Conservation (phyloP, 2,329 filamentous ascomycete genomes). For the Apiospora hydei region DNA sequence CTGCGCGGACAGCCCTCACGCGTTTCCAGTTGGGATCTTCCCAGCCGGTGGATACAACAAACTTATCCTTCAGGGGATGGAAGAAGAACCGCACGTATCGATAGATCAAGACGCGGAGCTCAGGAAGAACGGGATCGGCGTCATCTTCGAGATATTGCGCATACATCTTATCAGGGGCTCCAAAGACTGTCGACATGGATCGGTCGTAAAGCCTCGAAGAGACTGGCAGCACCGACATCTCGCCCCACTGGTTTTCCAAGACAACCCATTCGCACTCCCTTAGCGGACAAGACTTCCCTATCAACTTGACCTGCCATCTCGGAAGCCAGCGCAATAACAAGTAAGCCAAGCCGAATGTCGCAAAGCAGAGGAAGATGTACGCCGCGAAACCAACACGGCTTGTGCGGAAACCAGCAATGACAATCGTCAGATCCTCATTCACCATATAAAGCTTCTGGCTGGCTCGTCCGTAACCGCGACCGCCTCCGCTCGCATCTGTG, state of each 20-base stretch:
- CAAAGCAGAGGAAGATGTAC: constrained; percentile 74
- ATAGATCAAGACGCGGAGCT: constrained; percentile 84
- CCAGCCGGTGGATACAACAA: constrained; percentile 87
- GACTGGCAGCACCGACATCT: constrained; percentile 81
- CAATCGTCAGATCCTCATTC: constrained; percentile 93
- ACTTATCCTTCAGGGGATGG: constrained; percentile 88
- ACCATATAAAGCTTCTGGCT: constrained; percentile 93
- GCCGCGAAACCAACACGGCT: constrained; percentile 71
- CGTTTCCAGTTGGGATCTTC: constrained; percentile 91
- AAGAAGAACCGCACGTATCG: constrained; percentile 94
- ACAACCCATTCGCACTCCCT: constrained; percentile 88
- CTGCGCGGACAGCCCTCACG: constrained; percentile 75
- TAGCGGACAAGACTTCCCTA: constrained; percentile 74
- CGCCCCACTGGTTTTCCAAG: constrained; percentile 97
- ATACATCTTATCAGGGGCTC: constrained; percentile 67
- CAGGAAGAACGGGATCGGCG: constrained; percentile 77
- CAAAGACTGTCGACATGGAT: constrained; percentile 70
- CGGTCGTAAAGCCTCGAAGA: constrained; percentile 60
- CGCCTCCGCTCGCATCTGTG: constrained; percentile 66
- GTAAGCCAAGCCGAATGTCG: constrained; percentile 80
- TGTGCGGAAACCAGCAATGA: constrained; percentile 89
- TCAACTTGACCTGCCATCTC: constrained; percentile 79
- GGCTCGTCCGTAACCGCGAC: constrained; percentile 66
- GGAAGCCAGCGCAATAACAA: constrained; percentile 91
- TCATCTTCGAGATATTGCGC: constrained; percentile 67